Percentiles rank a stretch among this genome's conserved stretches.
Conservation (phyloP, 768 basidiomycete species). For the Amanita rimosa region DNA sequence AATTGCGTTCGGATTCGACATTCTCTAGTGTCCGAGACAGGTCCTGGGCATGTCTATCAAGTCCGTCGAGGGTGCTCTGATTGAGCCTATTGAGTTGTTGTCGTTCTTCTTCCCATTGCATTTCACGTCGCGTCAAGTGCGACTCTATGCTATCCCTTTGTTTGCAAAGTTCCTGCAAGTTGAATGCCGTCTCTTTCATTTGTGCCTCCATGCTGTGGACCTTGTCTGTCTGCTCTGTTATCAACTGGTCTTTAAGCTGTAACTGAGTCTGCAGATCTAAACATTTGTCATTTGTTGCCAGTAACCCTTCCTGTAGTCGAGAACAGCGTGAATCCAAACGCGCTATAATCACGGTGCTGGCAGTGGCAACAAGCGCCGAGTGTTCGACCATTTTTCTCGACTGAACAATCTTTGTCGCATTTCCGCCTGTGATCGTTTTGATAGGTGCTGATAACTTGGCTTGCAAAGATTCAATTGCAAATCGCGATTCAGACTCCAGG, state of each 20-base stretch:
- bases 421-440: conserved; percentile 10
- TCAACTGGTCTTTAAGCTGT: conserved; percentile 7
- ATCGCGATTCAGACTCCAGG: conserved; percentile 53
- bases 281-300: neutral
- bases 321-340: conserved; percentile 22
- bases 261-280: neutral
- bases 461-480: conserved; percentile 49
- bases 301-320: conserved; percentile 1
- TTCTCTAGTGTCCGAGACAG: conserved; percentile 37
- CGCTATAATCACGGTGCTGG: conserved; percentile 28
- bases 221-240: neutral
- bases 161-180: conserved; percentile 25
- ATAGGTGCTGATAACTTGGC: conserved; percentile 27
- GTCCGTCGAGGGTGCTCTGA: conserved; percentile 28
- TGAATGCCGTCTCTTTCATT: conserved; percentile 20
- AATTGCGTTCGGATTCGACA: conserved; percentile 55
- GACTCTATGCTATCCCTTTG: conserved; percentile 25
- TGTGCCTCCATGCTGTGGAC: conserved; percentile 14
- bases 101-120: conserved; percentile 19
- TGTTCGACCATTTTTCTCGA: conserved; percentile 18
- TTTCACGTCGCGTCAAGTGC: conserved; percentile 21
- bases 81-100: conserved; percentile 21
- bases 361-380: conserved; percentile 20
- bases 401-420: conserved; percentile 8
- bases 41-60: conserved; percentile 32